Evolutionary conservation across 176 grass and related monocot genomes (phyloP), one percentile per base, ranked within the genome.

Genomic region (Rhynchospora tenuis): DNA sequence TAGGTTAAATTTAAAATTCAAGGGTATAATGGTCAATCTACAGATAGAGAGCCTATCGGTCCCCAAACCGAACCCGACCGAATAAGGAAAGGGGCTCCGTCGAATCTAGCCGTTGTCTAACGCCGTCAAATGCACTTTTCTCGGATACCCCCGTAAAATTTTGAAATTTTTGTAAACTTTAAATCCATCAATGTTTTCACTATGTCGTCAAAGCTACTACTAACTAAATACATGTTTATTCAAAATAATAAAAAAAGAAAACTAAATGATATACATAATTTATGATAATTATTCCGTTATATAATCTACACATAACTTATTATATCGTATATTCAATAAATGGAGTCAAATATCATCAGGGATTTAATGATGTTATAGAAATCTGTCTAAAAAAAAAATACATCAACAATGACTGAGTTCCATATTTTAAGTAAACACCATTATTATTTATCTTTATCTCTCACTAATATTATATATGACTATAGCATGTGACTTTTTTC

Each of bases 101-200:
- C 12, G 54, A 81, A 81, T 81, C 1, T 50, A 80, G 59, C 54
- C 79, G 79, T 81, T 81, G 42, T 44, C 12, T 81, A 51, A 81
- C 79, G 79, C 38, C 79, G 79, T 81, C 60, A 81, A 64, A 16
- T 16, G 9, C 0, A 65, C 17, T 81, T 81, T 81, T 65, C 38
- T 65, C 4, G 59, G 16, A 81, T 82, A 48, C 11, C 43, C 31
- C 20, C 19, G n/a, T 46, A 13, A 64, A 47, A 15, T 0, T 51
- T 75, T 48, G 20, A 24, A 59, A 20, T 75, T 48, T 75, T 22
- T 75, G 12, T 5, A 52, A 1, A 0, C 71, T 23, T 52, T 75
- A 12, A 47, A 52, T 51, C 7, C 10, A 22, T 23, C 58, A 60
- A 23, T 60, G 20, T 23, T 60, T 23, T 60, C 19, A 23, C 17